Percentiles rank a stretch among this genome's conserved stretches.
Conservation (phyloP, 352 stramenopile species). For the Pythium aquatile region DNA sequence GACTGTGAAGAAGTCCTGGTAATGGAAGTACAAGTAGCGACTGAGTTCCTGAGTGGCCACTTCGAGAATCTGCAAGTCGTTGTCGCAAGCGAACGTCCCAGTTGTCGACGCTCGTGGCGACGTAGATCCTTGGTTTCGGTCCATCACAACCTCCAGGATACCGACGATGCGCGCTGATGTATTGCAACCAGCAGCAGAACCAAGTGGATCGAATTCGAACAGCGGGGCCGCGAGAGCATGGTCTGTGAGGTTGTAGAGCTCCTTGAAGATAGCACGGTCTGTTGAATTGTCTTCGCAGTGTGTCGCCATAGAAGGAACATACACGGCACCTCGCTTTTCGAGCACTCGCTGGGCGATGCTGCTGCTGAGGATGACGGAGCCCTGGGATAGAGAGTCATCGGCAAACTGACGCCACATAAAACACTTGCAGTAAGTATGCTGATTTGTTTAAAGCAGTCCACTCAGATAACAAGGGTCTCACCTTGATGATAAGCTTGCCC, state of each 20-base stretch:
- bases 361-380: conserved; percentile 30
- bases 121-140: conserved; percentile 16
- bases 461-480: conserved; percentile 17
- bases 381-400: conserved; percentile 49
- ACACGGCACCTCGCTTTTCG: conserved; percentile 28
- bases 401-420: conserved; percentile 38
- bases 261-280: conserved; percentile 1
- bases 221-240: conserved; percentile 42
- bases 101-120: neutral
- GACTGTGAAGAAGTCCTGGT: conserved; percentile 61
- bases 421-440: neutral
- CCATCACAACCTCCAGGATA: conserved; percentile 62
- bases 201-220: conserved; percentile 43
- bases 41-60: conserved; percentile 60
- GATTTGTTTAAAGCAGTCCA: too few species aligned
- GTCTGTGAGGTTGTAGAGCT: conserved; percentile 28
- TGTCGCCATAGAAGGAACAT: conserved; percentile 15
- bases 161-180: conserved; percentile 46
- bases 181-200: conserved; percentile 22
- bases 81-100: conserved; percentile 26
- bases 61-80: conserved; percentile 70
- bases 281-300: neutral
- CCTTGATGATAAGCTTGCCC: conserved; percentile 56
- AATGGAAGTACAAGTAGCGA: conserved; percentile 77
- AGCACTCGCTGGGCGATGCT: conserved; percentile 41